Evolutionary conservation across 192 early-diverging fungal species (phyloP).

Genomic region (Allomyces macrogynus): DNA sequence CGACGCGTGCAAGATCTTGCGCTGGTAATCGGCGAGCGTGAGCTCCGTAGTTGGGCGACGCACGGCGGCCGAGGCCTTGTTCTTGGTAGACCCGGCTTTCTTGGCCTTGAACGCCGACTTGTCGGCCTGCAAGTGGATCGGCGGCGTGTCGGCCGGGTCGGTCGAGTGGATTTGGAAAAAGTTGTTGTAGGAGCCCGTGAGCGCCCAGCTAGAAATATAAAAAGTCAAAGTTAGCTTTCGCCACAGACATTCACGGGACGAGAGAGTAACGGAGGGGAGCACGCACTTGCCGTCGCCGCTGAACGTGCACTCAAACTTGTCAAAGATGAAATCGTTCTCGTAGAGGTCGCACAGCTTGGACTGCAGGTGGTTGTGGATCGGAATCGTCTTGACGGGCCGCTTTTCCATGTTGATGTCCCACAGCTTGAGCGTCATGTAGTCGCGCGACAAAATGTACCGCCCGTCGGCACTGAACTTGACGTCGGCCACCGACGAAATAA

Average conservation of each 20-base stretch:
- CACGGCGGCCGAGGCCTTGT: slow-evolving; percentile 28
- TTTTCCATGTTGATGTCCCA: slow-evolving; percentile 99
- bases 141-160: slow-evolving; percentile 55
- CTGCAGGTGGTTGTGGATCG: slow-evolving; percentile 86
- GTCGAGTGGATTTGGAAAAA: slow-evolving; percentile 77
- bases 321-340: slow-evolving; percentile 99
- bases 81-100: slow-evolving; percentile 59
- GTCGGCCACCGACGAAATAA: slow-evolving; percentile 95
- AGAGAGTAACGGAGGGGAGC: background rate
- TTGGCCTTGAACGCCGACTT: slow-evolving; percentile 95
- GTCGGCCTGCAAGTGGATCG: slow-evolving; percentile 82
- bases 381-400: slow-evolving; percentile 81
- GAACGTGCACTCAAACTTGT: slow-evolving; percentile 98
- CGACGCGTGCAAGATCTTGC: slow-evolving; percentile 93
- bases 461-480: slow-evolving; percentile 92
- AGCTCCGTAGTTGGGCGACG: background rate
- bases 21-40: slow-evolving; percentile 49
- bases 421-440: slow-evolving; percentile 91
- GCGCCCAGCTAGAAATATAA: slow-evolving; percentile 52
- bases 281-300: slow-evolving; percentile 82
- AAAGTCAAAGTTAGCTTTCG: too few species aligned
- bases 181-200: slow-evolving; percentile 99
- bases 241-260: too few species aligned
- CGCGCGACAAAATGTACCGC: slow-evolving; percentile 86
- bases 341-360: slow-evolving; percentile 95